Conservation (phyloP, 805 yeast genomes). For the Yamadazyma sp. region DNA sequence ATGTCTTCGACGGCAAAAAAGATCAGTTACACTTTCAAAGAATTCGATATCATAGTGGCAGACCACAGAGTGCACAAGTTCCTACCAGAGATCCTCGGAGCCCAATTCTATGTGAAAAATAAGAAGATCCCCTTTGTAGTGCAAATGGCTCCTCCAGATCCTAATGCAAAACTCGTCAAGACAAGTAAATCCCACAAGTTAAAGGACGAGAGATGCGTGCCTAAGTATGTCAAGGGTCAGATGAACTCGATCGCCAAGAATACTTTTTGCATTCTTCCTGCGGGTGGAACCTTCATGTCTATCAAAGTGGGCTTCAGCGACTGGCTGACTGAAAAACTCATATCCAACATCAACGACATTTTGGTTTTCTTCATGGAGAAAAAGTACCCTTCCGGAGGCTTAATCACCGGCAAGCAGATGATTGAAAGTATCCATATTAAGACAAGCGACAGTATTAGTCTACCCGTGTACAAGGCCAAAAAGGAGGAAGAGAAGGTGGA, state of each 20-base stretch:
- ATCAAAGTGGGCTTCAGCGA: slow-evolving; percentile 59
- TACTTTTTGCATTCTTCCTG: slow-evolving; percentile 58
- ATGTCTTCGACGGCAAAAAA: slow-evolving; percentile 44
- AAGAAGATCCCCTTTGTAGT: slow-evolving; percentile 68
- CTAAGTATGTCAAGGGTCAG: slow-evolving; percentile 62
- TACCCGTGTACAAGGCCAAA: slow-evolving; percentile 45
- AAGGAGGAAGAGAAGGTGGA: slow-evolving; percentile 1
- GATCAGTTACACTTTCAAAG: slow-evolving; percentile 50
- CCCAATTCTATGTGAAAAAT: slow-evolving; percentile 59
- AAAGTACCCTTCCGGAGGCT: slow-evolving; percentile 59
- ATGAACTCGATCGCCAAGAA: slow-evolving; percentile 62
- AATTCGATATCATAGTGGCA: slow-evolving; percentile 65
- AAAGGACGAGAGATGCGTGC: slow-evolving; percentile 62
- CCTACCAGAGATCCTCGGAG: slow-evolving; percentile 58
- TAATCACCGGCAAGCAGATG: slow-evolving; percentile 43
- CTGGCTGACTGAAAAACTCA: slow-evolving; percentile 41
- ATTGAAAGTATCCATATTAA: slow-evolving; percentile 58
- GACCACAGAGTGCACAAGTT: slow-evolving; percentile 68
- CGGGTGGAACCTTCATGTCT: slow-evolving; percentile 59
- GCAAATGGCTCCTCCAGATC: slow-evolving; percentile 51
- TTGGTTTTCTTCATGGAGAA: slow-evolving; percentile 46
- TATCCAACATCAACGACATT: slow-evolving; percentile 54
- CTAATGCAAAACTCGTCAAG: slow-evolving; percentile 32
- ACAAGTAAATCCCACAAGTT: slow-evolving; percentile 39
- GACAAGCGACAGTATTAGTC: slow-evolving; percentile 63